Evolutionary conservation across 2,329 filamentous ascomycete species (phyloP).

Genomic region (Pseudogymnoascus sp.): DNA sequence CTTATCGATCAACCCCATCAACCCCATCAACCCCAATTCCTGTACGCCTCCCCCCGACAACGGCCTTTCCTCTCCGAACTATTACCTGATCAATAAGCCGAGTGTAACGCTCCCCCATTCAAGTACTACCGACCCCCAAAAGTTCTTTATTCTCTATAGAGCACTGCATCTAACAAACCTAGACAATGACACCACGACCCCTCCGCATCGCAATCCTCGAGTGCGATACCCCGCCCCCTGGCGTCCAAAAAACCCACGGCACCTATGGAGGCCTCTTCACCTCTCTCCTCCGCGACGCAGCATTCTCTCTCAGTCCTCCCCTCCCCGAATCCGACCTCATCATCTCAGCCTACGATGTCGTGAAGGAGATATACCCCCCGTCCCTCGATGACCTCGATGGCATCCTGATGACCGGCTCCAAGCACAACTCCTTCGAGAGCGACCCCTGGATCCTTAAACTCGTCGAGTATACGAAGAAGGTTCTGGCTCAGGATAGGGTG

Average conservation of each 20-base stretch:
- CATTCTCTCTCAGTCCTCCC: neutral
- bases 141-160: neutral
- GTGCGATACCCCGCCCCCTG: slow-evolving; percentile 68
- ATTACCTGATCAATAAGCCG: slow-evolving; percentile 3
- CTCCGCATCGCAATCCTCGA: slow-evolving; percentile 69
- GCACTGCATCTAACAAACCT: neutral
- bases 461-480: slow-evolving; percentile 56
- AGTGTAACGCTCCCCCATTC: neutral
- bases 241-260: slow-evolving; percentile 57
- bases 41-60: neutral
- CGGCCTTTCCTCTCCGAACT: neutral
- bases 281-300: slow-evolving; percentile 47
- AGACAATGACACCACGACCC: slow-evolving; percentile 23
- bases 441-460: slow-evolving; percentile 70
- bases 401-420: slow-evolving; percentile 71
- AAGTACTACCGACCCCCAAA: neutral
- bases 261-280: slow-evolving; percentile 67
- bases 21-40: slow-evolving; percentile 1
- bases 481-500: slow-evolving; percentile 55
- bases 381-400: slow-evolving; percentile 69
- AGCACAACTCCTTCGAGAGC: slow-evolving; percentile 65
- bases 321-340: slow-evolving; percentile 36
- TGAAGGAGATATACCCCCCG: slow-evolving; percentile 63
- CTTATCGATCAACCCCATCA: slow-evolving; percentile 1
- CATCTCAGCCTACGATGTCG: slow-evolving; percentile 64